A percentile compares a stretch with the other conserved stretches of the same genome.
Conservation (phyloP, 306 rosid genomes). For the Hippophae gyantsensis region DNA sequence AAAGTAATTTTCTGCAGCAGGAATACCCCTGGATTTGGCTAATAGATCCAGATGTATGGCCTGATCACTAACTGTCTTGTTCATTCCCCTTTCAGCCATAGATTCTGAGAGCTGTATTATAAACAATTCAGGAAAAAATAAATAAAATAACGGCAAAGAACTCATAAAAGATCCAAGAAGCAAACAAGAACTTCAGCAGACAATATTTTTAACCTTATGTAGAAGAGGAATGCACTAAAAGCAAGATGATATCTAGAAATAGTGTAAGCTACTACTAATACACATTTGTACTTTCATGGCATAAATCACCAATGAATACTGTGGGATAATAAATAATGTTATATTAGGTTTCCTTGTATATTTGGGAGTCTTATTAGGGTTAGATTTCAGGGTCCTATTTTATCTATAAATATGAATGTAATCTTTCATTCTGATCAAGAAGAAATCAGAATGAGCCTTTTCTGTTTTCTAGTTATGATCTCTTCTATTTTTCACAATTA, state of each 20-base stretch:
- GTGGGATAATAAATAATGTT: no score
- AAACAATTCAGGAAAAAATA: neutral
- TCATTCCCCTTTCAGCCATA: conserved; percentile 73
- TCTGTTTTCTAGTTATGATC: no score
- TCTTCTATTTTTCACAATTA: no score
- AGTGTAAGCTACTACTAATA: neutral
- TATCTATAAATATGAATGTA: no score
- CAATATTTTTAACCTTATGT: neutral
- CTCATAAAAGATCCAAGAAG: neutral
- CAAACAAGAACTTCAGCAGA: neutral
- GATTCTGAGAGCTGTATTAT: conserved; percentile 59
- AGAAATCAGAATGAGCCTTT: no score
- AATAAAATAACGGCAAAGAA: neutral
- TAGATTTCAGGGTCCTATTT: no score
- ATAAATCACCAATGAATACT: no score
- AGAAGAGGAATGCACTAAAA: neutral
- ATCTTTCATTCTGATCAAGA: no score
- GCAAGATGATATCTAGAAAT: neutral
- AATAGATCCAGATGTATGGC: conserved; percentile 83
- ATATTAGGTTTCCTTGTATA: no score
- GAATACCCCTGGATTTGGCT: conserved; percentile 61
- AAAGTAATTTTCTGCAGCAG: conserved; percentile 70
- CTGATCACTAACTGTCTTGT: conserved; percentile 68
- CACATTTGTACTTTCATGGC: no score
- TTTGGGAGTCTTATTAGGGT: no score